phyloP scores from a whole-genome alignment of 345 rosid genomes.

The Bruguiera gymnorhiza region DNA sequence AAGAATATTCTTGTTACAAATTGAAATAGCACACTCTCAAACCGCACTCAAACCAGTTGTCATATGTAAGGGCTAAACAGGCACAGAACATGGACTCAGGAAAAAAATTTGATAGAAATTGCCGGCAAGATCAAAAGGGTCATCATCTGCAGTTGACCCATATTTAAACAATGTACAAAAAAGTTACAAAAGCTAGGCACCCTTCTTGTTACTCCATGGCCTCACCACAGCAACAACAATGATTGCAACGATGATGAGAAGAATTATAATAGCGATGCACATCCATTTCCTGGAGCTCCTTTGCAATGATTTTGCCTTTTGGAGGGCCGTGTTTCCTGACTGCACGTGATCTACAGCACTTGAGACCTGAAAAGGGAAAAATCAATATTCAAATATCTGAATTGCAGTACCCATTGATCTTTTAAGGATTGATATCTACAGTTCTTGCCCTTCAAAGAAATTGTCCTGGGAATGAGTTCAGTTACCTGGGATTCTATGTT shows the following conservation, averaged over 20 bases:
- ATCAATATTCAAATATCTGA: background rate
- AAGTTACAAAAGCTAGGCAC: constrained; percentile 44
- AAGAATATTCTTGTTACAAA: too few relatives aligned
- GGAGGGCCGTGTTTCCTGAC: constrained; percentile 68
- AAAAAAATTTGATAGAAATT: constrained; percentile 6
- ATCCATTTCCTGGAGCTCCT: constrained; percentile 87
- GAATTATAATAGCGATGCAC: constrained; percentile 83
- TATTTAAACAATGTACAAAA: constrained; percentile 27
- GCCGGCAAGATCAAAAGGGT: constrained; percentile 14
- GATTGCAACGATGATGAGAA: constrained; percentile 67
- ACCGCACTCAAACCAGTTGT: background rate
- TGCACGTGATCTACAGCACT: constrained; percentile 91
- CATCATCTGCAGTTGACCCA: constrained; percentile 13
- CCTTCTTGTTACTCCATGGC: constrained; percentile 75
- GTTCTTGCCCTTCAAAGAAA: background rate
- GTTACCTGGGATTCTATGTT: constrained; percentile 85
- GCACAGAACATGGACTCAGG: constrained; percentile 2
- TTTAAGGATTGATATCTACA: background rate
- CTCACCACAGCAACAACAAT: constrained; percentile 58
- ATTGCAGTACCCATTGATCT: background rate
- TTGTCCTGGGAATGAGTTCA: background rate
- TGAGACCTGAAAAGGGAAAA: constrained; percentile 51
- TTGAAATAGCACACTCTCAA: too few relatives aligned
- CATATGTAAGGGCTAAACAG: background rate
- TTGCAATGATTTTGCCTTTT: constrained; percentile 67